These are phyloP conservation scores for Centrapalus pauciflorus DNA, from an alignment of 129 eudicot genomes.

Conservation along the genomic window DNA sequence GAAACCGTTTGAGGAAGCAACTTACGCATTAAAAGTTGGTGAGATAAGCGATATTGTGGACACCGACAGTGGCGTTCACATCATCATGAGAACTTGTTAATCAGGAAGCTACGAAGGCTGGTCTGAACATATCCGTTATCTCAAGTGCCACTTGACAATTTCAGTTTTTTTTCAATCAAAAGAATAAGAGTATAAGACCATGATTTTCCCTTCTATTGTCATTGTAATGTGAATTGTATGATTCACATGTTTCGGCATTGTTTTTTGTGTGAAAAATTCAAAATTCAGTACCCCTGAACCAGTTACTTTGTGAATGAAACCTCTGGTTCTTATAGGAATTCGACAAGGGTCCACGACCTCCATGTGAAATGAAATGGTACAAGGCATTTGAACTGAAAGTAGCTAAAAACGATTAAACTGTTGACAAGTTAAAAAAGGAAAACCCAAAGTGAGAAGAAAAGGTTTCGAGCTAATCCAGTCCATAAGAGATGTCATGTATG, in stretches of 20 bases:
- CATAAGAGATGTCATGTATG: background rate
- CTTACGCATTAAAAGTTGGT: constrained; percentile 58
- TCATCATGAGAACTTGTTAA: constrained; percentile 53
- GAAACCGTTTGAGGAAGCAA: constrained; percentile 89
- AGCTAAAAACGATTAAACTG: background rate
- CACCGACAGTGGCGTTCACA: constrained; percentile 80
- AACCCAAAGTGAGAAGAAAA: background rate
- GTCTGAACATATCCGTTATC: background rate
- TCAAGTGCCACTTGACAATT: background rate
- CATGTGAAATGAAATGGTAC: background rate
- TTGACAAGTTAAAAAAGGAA: background rate
- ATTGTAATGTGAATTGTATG: background rate
- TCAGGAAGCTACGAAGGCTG: background rate
- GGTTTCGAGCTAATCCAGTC: background rate
- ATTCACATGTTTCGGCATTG: constrained; percentile 9
- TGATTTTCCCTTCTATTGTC: constrained; percentile 10
- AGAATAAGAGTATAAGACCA: constrained; percentile 24
- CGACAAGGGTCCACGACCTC: background rate
- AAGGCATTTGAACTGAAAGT: background rate
- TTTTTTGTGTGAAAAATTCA: constrained; percentile 2
- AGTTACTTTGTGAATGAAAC: background rate
- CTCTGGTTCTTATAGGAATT: too few species aligned
- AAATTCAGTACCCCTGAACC: background rate
- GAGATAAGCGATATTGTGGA: constrained; percentile 76
- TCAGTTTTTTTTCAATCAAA: constrained; percentile 6